Percentiles rank a stretch among this genome's conserved stretches.
phyloP scores from a whole-genome alignment of 306 rosid genomes.

The Notholithocarpus densiflorus region DNA sequence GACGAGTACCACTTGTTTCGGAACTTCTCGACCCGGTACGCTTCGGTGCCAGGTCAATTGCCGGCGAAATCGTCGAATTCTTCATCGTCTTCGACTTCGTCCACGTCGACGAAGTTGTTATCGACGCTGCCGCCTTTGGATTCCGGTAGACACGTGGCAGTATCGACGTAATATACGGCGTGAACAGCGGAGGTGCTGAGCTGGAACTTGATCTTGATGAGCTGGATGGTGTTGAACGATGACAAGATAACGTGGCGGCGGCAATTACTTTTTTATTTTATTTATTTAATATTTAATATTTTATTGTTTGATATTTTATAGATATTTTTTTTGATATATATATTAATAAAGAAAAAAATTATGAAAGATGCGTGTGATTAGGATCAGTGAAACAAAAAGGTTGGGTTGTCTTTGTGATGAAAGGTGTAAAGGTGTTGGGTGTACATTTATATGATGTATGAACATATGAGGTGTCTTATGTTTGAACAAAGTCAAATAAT shows the following conservation, averaged over 20 bases:
- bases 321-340: background rate
- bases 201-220: constrained; percentile 28
- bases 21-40: constrained; percentile 77
- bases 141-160: constrained; percentile 22
- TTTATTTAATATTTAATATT: background rate
- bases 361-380: no score
- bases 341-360: background rate
- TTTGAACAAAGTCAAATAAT: no score
- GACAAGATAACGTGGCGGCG: constrained; percentile 33
- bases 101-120: constrained; percentile 15
- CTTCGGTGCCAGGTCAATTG: constrained; percentile 27
- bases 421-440: no score
- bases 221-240: constrained; percentile 31
- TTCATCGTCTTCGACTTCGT: no score
- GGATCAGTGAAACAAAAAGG: no score
- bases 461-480: no score
- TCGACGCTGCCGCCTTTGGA: background rate
- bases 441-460: no score
- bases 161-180: constrained; percentile 35
- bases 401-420: no score
- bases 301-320: background rate
- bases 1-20: constrained; percentile 36
- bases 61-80: constrained; percentile 17
- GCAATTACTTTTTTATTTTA: background rate
- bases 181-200: background rate